phyloP scores from a whole-genome alignment of 2,329 filamentous ascomycete genomes.

The Fusarium miscanthi region DNA sequence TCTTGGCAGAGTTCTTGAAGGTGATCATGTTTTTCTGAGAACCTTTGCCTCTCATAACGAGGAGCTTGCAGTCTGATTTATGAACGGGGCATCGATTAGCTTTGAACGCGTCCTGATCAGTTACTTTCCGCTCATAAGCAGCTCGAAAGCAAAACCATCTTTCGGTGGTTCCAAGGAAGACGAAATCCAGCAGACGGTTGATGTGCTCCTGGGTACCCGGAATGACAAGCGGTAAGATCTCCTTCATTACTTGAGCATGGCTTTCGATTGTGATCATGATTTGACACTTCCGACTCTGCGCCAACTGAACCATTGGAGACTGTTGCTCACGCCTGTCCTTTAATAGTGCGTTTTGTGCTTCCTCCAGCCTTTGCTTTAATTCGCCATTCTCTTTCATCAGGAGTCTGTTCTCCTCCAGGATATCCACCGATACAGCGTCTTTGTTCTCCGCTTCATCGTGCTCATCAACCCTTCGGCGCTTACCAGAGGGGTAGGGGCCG shows the following conservation, averaged over 20 bases:
- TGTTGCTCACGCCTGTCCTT: background rate
- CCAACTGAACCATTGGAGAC: background rate
- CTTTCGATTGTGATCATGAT: background rate
- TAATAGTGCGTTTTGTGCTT: background rate
- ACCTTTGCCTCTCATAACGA: background rate
- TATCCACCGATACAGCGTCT: background rate
- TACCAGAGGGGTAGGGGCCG: no score
- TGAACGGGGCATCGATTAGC: no score
- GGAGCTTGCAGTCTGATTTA: background rate
- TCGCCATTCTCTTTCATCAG: background rate
- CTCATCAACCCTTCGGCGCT: background rate
- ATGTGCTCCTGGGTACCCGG: fast-evolving
- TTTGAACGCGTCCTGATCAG: no score
- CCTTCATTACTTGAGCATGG: background rate
- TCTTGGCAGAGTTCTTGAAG: no score
- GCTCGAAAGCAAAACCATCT: no score
- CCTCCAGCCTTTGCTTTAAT: background rate
- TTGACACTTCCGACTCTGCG: background rate
- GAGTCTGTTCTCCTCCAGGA: background rate
- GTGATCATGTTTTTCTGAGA: background rate
- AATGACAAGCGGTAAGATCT: fast-evolving
- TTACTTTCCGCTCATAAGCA: no score
- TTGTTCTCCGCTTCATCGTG: fast-evolving
- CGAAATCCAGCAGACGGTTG: background rate
- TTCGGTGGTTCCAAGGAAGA: background rate